Base-by-base conservation (phyloP, 805 yeast genomes). In the Grigorovia yakushimaensis region DNA sequence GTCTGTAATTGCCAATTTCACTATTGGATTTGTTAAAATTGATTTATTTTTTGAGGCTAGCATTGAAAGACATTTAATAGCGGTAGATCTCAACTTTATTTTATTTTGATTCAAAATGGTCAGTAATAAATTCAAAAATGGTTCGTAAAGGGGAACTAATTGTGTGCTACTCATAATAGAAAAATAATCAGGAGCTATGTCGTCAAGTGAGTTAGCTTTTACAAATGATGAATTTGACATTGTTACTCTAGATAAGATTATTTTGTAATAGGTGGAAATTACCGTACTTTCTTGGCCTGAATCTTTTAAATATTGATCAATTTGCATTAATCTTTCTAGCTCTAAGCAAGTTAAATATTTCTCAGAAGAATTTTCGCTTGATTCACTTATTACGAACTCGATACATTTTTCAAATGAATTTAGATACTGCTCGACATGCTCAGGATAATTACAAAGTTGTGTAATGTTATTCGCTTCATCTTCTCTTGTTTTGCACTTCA, bases 61-160 rank as follows among this genome's bases (percentile, higher is more conserved):
- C 11, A 69, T 57, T 0, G 88, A 72, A 17, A 88, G 64, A 39
- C 79, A 74, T 50, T 79, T 82, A 15, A 88, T 71, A 0, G 93
- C 88, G 44, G 80, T 76, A 0, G 84, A 71, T 56, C 81, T 71
- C 1, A 81, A 62, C 49, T 74, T 78, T 35, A 74, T 70, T 49
- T 75, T 76, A 1, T 73, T 64, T 51, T 75, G 73, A 24, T 70
- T 74, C 23, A 81, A 59, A 1, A 77, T 65, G 2, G 68, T 64
- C 22, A 82, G 54, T 3, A 84, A 61, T 15, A 79, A 63, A 21
- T 64, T 64, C 44, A 84, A 52, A 46, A 82, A 78, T 1, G 67
- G 69, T 19, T 81, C 82, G 55, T 81, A 81, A 2, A 72, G 59
- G 3, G 60, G 53, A 10, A 67, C 30, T 19, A 64, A 46, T n/a